Percentiles rank a stretch among this genome's conserved stretches.
Conservation (phyloP, 2,329 filamentous ascomycete genomes). For the Emmonsiellopsis sp. region DNA sequence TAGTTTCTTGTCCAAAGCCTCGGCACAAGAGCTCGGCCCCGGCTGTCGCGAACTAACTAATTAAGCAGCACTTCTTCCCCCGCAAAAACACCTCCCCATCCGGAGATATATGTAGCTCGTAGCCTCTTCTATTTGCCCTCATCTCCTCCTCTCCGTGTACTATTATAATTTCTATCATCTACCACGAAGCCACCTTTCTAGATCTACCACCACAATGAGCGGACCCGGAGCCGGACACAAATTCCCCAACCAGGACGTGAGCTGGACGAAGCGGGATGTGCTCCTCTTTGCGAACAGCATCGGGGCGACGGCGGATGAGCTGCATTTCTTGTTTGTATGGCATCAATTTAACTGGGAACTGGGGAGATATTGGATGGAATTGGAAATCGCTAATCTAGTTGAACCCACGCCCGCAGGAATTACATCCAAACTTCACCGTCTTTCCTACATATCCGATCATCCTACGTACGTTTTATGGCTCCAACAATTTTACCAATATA, state of each 20-base stretch:
- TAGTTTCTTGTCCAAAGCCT: neutral
- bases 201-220: constrained; percentile 28
- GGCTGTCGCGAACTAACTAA: neutral
- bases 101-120: neutral
- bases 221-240: constrained; percentile 62
- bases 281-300: constrained; percentile 88
- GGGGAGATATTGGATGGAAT: neutral
- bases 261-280: constrained; percentile 81
- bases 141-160: neutral
- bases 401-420: constrained; percentile 55
- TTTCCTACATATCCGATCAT: constrained; percentile 86
- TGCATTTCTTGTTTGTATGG: constrained; percentile 84
- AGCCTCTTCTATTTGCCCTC: neutral
- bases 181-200: neutral
- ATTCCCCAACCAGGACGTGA: constrained; percentile 65
- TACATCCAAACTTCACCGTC: constrained; percentile 74
- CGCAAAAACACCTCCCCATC: neutral
- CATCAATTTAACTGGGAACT: neutral
- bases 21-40: neutral
- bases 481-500: neutral
- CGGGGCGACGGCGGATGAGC: constrained; percentile 73
- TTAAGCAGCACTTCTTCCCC: neutral
- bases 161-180: neutral
- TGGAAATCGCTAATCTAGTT: neutral
- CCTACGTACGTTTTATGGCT: constrained; percentile 48